Conservation (phyloP, 2,329 filamentous ascomycete genomes). For the Massarina eburnea region DNA sequence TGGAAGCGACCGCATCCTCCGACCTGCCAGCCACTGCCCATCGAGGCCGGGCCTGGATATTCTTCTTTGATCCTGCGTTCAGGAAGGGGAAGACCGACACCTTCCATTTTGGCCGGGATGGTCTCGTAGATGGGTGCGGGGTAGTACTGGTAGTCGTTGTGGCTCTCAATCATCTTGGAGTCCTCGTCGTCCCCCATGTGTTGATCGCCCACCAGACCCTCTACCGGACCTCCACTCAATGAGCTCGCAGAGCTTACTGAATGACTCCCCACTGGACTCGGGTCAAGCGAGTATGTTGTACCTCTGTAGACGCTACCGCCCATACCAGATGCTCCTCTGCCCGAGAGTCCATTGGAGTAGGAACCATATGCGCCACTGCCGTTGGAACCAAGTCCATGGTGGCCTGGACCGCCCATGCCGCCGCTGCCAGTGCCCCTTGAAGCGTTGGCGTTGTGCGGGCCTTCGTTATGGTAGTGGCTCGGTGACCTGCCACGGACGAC, state of each 20-base stretch:
- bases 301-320: constrained; percentile 36
- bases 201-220: constrained; percentile 45
- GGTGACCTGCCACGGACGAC: constrained; percentile 45
- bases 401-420: constrained; percentile 32
- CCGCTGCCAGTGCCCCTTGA: constrained; percentile 37
- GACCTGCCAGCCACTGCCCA: constrained; percentile 38
- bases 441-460: constrained; percentile 42
- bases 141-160: constrained; percentile 51
- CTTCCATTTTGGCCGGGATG: constrained; percentile 36
- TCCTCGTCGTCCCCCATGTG: constrained; percentile 43
- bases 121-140: constrained; percentile 48
- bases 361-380: constrained; percentile 53
- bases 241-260: constrained; percentile 50
- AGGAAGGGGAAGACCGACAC: constrained; percentile 31
- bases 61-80: constrained; percentile 48
- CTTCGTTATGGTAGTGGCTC: constrained; percentile 51
- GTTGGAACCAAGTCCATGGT: constrained; percentile 67
- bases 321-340: constrained; percentile 30
- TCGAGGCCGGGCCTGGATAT: constrained; percentile 35
- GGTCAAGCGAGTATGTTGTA: constrained; percentile 41
- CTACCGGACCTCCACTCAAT: constrained; percentile 42
- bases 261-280: constrained; percentile 44
- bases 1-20: constrained; percentile 48
- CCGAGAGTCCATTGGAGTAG: constrained; percentile 37
- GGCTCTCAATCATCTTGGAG: constrained; percentile 44